Evolutionary conservation across 805 yeast species (phyloP).

Genomic region (Metschnikowia koreensis): DNA sequence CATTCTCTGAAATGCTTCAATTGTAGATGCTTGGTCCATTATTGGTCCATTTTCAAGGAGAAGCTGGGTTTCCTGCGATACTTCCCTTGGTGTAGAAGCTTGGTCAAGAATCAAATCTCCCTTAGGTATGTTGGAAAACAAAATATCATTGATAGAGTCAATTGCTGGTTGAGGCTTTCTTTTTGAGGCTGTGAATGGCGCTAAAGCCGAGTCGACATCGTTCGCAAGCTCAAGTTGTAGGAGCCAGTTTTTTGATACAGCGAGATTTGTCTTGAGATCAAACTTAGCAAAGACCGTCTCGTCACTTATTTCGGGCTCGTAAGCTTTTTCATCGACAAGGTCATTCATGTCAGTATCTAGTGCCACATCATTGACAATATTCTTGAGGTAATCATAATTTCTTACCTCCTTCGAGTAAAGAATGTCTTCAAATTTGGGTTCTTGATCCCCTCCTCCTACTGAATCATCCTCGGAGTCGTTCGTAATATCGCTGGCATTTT

Average conservation of each 20-base stretch:
- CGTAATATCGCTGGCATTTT: conserved; percentile 33
- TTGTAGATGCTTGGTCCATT: conserved; percentile 14
- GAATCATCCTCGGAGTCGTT: conserved; percentile 26
- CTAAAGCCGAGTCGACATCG: conserved; percentile 43
- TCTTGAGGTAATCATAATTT: conserved; percentile 35
- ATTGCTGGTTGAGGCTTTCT: conserved; percentile 20
- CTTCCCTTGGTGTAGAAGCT: conserved; percentile 24
- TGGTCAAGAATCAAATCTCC: conserved; percentile 18
- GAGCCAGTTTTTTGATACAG: conserved; percentile 61
- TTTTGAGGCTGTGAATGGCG: conserved; percentile 21
- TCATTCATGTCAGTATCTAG: conserved; percentile 30
- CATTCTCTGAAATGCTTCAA: neutral
- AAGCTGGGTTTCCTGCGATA: conserved; percentile 9
- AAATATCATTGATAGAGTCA: conserved; percentile 44
- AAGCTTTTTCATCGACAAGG: conserved; percentile 59
- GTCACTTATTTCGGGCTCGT: conserved; percentile 60
- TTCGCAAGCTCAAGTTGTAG: conserved; percentile 56
- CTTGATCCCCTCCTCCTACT: conserved; percentile 12
- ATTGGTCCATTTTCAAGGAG: neutral
- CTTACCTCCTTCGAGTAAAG: conserved; percentile 12
- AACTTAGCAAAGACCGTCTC: conserved; percentile 32
- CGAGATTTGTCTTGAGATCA: conserved; percentile 45
- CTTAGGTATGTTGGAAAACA: conserved; percentile 48
- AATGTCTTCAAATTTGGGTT: conserved; percentile 15
- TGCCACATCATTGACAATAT: conserved; percentile 33